Percentiles rank a stretch among this genome's conserved stretches.
These are phyloP conservation scores for Wilcoxina mikolae DNA, from an alignment of 495 filamentous ascomycete genomes.

Conservation along the genomic window DNA sequence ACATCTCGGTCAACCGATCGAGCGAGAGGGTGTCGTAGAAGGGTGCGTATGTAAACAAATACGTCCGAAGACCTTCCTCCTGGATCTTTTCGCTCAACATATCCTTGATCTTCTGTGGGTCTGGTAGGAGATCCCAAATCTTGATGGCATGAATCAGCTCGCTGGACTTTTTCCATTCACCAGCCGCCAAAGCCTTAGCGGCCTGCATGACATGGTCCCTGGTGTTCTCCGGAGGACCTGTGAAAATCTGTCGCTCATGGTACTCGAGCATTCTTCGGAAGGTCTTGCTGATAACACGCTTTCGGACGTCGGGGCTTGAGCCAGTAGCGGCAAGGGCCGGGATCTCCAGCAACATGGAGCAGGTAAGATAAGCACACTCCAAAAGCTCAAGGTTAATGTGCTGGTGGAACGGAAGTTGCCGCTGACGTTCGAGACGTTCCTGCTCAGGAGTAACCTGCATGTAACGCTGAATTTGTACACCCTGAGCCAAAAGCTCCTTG, in stretches of 20 bases:
- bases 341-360: constrained; percentile 97
- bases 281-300: constrained; percentile 97
- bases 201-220: constrained; percentile 98
- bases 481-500: constrained; percentile 95
- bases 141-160: constrained; percentile 91
- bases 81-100: constrained; percentile 97
- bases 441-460: constrained; percentile 91
- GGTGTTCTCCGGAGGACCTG: constrained; percentile 93
- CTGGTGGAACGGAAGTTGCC: constrained; percentile 98
- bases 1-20: constrained; percentile 75
- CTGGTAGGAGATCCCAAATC: constrained; percentile 95
- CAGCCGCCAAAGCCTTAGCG: constrained; percentile 86
- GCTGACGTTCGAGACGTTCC: constrained; percentile 86
- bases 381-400: constrained; percentile 98
- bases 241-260: constrained; percentile 98
- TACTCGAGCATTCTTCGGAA: constrained; percentile 98
- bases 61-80: constrained; percentile 92
- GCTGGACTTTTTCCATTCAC: constrained; percentile 94
- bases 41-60: constrained; percentile 98
- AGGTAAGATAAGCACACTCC: constrained; percentile 96
- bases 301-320: constrained; percentile 90
- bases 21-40: constrained; percentile 96
- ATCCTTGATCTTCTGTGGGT: constrained; percentile 76
- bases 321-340: constrained; percentile 92
- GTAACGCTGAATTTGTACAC: constrained; percentile 93